These are phyloP conservation scores for Blastomyces percursus DNA, from an alignment of 2,329 filamentous ascomycete species.

Conservation along the genomic window DNA sequence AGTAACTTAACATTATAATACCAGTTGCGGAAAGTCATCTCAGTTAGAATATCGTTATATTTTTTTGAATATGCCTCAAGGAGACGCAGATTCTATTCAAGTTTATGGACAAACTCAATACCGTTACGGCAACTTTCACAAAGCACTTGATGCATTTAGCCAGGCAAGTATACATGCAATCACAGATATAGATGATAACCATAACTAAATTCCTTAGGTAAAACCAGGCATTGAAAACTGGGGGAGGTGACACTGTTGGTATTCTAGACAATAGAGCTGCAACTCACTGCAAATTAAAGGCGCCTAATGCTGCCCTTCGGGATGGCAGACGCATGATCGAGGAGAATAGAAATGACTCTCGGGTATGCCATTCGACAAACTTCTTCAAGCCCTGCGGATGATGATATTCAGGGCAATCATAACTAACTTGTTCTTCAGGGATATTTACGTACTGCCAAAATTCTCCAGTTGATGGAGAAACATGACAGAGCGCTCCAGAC, in stretches of 20 bases:
- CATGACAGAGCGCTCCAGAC: constrained; percentile 44
- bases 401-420: neutral
- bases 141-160: constrained; percentile 34
- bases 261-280: constrained; percentile 48
- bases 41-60: neutral
- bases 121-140: constrained; percentile 32
- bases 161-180: constrained; percentile 21
- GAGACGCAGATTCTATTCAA: constrained; percentile 19
- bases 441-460: constrained; percentile 46
- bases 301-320: constrained; percentile 41
- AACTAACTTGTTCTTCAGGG: constrained; percentile 26
- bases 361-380: constrained; percentile 21
- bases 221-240: constrained; percentile 28
- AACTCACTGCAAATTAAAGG: constrained; percentile 42
- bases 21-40: neutral
- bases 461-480: constrained; percentile 38
- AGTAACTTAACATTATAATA: neutral
- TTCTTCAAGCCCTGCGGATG: neutral
- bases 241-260: constrained; percentile 24
- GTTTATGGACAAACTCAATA: constrained; percentile 35
- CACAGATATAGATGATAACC: neutral
- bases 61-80: neutral
- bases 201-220: neutral
- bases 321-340: constrained; percentile 50
- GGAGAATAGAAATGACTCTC: constrained; percentile 39